Percentiles rank a stretch among this genome's conserved stretches.
These are phyloP conservation scores for Gaeumannomyces sp. DNA, from an alignment of 2,329 filamentous ascomycete genomes.

Conservation along the genomic window DNA sequence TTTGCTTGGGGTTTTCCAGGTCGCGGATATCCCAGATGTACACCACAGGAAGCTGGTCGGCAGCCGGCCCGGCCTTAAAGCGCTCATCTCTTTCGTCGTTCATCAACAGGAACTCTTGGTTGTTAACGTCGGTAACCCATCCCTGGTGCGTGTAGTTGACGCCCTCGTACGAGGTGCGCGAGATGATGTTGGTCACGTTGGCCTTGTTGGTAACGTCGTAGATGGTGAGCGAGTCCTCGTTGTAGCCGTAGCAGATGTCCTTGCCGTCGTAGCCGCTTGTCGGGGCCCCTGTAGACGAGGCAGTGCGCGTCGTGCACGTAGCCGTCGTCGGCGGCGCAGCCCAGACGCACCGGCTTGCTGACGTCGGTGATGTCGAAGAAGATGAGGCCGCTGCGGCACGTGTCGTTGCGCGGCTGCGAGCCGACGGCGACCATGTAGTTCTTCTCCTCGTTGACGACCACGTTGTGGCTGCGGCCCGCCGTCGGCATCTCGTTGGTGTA, in stretches of 20 bases:
- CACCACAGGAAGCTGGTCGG: slow-evolving; percentile 36
- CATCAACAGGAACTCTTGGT: slow-evolving; percentile 37
- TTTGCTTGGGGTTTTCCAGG: slow-evolving; percentile 34
- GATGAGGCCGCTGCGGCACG: slow-evolving; percentile 48
- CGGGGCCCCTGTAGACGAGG: slow-evolving; percentile 45
- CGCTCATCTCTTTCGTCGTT: slow-evolving; percentile 49
- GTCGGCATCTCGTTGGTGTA: slow-evolving; percentile 3
- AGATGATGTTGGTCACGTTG: slow-evolving; percentile 37
- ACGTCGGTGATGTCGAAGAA: slow-evolving; percentile 52
- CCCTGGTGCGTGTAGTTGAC: slow-evolving; percentile 54
- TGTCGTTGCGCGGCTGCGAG: slow-evolving; percentile 30
- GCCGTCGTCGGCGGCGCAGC: slow-evolving; percentile 48
- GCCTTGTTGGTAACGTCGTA: slow-evolving; percentile 47
- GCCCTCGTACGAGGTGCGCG: slow-evolving; percentile 46
- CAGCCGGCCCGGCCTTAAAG: slow-evolving; percentile 15
- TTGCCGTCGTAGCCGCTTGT: slow-evolving; percentile 37
- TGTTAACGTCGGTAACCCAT: slow-evolving; percentile 39
- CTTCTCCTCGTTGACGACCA: slow-evolving; percentile 17
- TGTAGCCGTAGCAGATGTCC: slow-evolving; percentile 53
- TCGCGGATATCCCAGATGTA: slow-evolving; percentile 43
- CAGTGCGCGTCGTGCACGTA: slow-evolving; percentile 59
- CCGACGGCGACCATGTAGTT: slow-evolving; percentile 40
- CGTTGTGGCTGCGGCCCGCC: slow-evolving; percentile 6
- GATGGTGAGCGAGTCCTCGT: slow-evolving; percentile 41
- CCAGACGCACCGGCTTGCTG: slow-evolving; percentile 44